Evolutionary conservation across 345 rosid species (phyloP).

Genomic region (Clarkia xantiana): DNA sequence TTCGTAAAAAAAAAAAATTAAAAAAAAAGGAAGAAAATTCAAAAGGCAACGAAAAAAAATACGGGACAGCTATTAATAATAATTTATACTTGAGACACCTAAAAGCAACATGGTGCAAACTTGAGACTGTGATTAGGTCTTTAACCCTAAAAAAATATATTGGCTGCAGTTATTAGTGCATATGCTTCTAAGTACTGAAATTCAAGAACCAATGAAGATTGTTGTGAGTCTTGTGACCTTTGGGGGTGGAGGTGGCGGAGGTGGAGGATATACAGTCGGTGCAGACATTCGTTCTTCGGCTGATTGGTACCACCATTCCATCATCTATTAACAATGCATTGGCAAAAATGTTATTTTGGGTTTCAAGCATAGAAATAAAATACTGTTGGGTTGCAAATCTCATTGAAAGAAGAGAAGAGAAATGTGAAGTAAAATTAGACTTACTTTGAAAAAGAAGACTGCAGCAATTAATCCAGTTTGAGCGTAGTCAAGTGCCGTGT

Average conservation of each 20-base stretch:
- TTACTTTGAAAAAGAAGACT: conserved; percentile 86
- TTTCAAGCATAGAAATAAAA: conserved; percentile 5
- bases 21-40: no score
- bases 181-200: neutral
- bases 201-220: neutral
- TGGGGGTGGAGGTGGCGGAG: conserved; percentile 93
- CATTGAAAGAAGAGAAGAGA: neutral
- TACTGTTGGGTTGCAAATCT: neutral
- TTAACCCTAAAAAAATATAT: conserved; percentile 19
- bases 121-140: conserved; percentile 96
- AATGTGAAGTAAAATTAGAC: conserved; percentile 11
- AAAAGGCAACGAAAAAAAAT: no score
- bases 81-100: conserved; percentile 89
- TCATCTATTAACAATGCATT: conserved; percentile 45
- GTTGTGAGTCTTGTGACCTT: conserved; percentile 62
- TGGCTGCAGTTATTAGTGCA: neutral
- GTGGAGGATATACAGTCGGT: conserved; percentile 92
- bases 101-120: no score
- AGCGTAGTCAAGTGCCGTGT: conserved; percentile 82
- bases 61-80: no score
- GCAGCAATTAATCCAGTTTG: conserved; percentile 96
- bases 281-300: conserved; percentile 99
- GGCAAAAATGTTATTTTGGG: neutral
- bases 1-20: no score
- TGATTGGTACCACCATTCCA: conserved; percentile 99